Conservation (phyloP, 129 eudicot species). For the Glebionis coronaria region DNA sequence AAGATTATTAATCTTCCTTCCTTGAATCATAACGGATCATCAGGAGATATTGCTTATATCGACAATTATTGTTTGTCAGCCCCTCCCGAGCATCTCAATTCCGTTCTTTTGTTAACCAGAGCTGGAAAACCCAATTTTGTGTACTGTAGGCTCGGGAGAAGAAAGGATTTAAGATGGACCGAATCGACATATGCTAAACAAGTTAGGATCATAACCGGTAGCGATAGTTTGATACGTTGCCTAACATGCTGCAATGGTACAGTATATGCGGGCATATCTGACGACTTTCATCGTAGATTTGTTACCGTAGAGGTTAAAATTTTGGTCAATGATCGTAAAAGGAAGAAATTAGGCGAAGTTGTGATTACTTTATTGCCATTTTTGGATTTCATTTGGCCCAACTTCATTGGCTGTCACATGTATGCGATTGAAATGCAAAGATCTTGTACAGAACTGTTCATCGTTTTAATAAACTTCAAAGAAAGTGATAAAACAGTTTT, state of each 20-base stretch:
- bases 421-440: no score
- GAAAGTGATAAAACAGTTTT: no score
- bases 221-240: not conserved
- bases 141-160: not conserved
- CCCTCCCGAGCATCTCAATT: conserved; percentile 1
- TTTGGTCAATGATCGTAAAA: no score
- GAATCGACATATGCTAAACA: not conserved
- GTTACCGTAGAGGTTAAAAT: no score
- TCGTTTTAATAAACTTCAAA: no score
- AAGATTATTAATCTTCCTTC: not conserved
- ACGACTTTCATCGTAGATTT: no score
- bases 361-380: no score
- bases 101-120: not conserved
- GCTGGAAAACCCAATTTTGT: not conserved
- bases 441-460: no score
- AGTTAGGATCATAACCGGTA: not conserved
- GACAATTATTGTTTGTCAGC: not conserved
- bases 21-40: not conserved
- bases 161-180: not conserved
- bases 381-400: no score
- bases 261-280: not conserved
- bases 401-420: no score
- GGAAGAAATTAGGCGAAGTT: no score
- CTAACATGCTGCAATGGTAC: not conserved
- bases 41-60: not conserved